A percentile compares a stretch with the other conserved stretches of the same genome.
These are phyloP conservation scores for Bryoglossum gracile DNA, from an alignment of 495 filamentous ascomycete genomes.

Conservation along the genomic window DNA sequence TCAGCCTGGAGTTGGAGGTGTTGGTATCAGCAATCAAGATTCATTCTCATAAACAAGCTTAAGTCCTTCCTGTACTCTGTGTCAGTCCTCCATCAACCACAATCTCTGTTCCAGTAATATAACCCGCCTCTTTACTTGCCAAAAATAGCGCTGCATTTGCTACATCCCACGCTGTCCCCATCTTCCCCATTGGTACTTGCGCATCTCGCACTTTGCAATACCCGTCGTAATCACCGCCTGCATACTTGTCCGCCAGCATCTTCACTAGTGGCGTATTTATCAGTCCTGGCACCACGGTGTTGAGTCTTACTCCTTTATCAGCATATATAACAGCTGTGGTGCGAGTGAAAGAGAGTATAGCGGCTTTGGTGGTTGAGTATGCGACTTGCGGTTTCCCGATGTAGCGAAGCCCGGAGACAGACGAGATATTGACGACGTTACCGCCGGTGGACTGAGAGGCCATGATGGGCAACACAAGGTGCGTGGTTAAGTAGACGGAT, in stretches of 20 bases:
- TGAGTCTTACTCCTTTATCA: slow-evolving; percentile 38
- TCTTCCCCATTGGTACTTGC: slow-evolving; percentile 23
- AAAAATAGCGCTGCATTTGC: slow-evolving; percentile 46
- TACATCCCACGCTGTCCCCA: slow-evolving; percentile 40
- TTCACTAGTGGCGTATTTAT: slow-evolving; percentile 38
- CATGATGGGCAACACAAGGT: slow-evolving; percentile 45
- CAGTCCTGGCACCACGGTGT: slow-evolving; percentile 47
- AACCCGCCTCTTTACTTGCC: slow-evolving; percentile 40
- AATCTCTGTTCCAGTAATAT: slow-evolving; percentile 47
- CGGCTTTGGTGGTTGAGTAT: slow-evolving; percentile 44
- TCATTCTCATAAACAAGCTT: no score
- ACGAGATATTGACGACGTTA: slow-evolving; percentile 37
- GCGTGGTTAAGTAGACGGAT: slow-evolving; percentile 41
- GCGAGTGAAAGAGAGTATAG: slow-evolving; percentile 43
- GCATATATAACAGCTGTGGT: slow-evolving; percentile 45
- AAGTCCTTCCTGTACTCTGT: slow-evolving; percentile 21
- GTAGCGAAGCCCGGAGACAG: slow-evolving; percentile 43
- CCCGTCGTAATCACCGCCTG: slow-evolving; percentile 30
- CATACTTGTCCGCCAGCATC: slow-evolving; percentile 38
- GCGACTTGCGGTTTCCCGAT: slow-evolving; percentile 46
- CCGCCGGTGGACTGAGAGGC: slow-evolving; percentile 30
- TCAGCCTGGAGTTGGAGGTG: no score
- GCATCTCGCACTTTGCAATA: slow-evolving; percentile 30
- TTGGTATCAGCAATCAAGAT: no score
- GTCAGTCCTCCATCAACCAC: slow-evolving; percentile 46